phyloP scores from a whole-genome alignment of 2,329 filamentous ascomycete species.

The Zasmidium angulare region DNA sequence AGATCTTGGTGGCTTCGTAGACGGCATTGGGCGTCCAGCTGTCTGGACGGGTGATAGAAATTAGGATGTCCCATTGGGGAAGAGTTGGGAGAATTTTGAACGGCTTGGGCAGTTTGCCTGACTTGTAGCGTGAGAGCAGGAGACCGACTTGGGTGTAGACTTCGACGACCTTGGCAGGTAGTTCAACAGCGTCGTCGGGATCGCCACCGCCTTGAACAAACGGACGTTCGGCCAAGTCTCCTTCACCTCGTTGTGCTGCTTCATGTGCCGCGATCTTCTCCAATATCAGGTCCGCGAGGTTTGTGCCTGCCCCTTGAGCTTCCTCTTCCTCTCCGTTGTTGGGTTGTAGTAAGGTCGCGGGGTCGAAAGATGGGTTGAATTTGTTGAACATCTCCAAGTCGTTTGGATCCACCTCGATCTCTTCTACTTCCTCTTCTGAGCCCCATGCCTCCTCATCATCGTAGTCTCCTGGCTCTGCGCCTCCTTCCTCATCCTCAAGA shows the following conservation, averaged over 20 bases:
- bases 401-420: conserved; percentile 78
- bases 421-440: conserved; percentile 64
- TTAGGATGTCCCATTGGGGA: conserved; percentile 86
- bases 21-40: conserved; percentile 75
- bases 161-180: conserved; percentile 89
- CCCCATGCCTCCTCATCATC: conserved; percentile 66
- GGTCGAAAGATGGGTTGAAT: conserved; percentile 75
- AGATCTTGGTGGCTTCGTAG: conserved; percentile 88
- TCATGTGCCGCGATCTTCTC: conserved; percentile 93
- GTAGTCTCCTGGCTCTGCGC: conserved; percentile 54
- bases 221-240: conserved; percentile 53
- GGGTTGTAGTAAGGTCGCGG: conserved; percentile 68
- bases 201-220: conserved; percentile 57
- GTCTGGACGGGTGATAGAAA: conserved; percentile 80
- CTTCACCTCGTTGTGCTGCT: conserved; percentile 57
- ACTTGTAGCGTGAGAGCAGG: conserved; percentile 89
- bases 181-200: conserved; percentile 77
- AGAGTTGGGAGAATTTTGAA: conserved; percentile 96
- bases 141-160: conserved; percentile 92
- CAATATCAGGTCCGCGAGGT: conserved; percentile 88
- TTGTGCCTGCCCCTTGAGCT: conserved; percentile 55
- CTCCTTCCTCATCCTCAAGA: conserved; percentile 49
- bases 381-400: conserved; percentile 90
- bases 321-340: conserved; percentile 46
- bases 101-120: conserved; percentile 92